Conservation (phyloP, 805 yeast genomes). For the Limtongia smithiae region DNA sequence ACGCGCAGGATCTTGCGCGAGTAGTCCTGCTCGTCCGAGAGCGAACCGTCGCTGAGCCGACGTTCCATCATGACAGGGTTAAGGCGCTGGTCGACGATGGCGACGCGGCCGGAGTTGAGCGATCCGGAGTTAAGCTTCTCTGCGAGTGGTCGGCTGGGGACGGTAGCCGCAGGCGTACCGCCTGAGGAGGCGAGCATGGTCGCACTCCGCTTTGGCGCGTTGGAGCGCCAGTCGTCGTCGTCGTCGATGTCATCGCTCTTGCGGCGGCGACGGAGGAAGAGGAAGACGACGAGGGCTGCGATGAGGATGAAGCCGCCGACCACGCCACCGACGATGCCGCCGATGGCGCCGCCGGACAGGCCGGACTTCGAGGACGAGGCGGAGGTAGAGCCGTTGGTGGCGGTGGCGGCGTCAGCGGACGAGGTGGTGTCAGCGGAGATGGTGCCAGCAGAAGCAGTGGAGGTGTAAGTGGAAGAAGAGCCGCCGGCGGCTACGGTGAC, state of each 20-base stretch:
- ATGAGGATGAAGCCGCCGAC: slow-evolving; percentile 45
- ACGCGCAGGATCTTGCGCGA: slow-evolving; percentile 77
- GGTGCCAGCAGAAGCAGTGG: slow-evolving; percentile 19
- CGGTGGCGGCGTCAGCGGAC: slow-evolving; percentile 32
- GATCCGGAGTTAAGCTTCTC: slow-evolving; percentile 19
- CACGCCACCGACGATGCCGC: slow-evolving; percentile 58
- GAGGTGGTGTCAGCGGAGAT: slow-evolving; percentile 31
- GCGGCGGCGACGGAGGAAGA: slow-evolving; percentile 44
- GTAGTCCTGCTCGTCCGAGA: slow-evolving; percentile 83
- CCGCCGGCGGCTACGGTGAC: slow-evolving; percentile 27
- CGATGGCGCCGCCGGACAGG: slow-evolving; percentile 51
- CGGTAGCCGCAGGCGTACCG: slow-evolving; percentile 1
- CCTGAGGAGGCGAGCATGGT: slow-evolving; percentile 4
- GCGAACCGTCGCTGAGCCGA: slow-evolving; percentile 73
- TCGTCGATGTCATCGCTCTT: slow-evolving; percentile 44
- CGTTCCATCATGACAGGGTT: slow-evolving; percentile 78
- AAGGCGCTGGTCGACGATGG: slow-evolving; percentile 57
- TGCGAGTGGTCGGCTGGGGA: neutral
- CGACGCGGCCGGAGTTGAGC: slow-evolving; percentile 28
- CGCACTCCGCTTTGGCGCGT: neutral
- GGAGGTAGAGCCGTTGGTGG: no score
- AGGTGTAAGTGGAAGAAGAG: slow-evolving; percentile 24
- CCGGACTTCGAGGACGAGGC: slow-evolving; percentile 19
- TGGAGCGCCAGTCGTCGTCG: slow-evolving; percentile 30
- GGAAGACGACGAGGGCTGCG: slow-evolving; percentile 43